Conservation (phyloP, 1,139 yeast genomes). For the Diutina scorzettiae region DNA sequence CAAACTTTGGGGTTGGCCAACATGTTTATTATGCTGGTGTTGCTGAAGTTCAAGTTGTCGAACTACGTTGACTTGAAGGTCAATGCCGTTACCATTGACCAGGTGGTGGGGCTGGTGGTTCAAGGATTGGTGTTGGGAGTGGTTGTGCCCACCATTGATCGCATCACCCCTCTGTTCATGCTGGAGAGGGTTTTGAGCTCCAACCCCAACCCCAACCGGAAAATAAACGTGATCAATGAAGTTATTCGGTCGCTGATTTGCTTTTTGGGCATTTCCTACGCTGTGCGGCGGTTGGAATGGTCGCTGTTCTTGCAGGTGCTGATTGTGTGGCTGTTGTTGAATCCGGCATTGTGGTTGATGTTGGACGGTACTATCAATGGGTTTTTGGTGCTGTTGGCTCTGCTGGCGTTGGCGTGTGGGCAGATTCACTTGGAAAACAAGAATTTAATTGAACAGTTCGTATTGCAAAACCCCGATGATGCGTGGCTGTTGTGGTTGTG, state of each 20-base stretch:
- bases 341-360: conserved; percentile 70
- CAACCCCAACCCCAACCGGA: conserved; percentile 17
- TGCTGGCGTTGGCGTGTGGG: conserved; percentile 18
- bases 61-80: conserved; percentile 16
- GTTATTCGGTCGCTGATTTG: conserved; percentile 54
- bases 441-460: conserved; percentile 6
- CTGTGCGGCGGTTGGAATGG: conserved; percentile 76
- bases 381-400: conserved; percentile 34
- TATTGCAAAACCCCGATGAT: conserved; percentile 6
- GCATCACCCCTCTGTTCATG: conserved; percentile 24
- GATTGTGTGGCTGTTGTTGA: conserved; percentile 60
- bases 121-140: conserved; percentile 57
- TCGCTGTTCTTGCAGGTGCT: conserved; percentile 64
- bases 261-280: conserved; percentile 73
- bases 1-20: conserved; percentile 2
- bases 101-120: conserved; percentile 17
- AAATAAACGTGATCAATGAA: conserved; percentile 24
- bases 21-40: conserved; percentile 18
- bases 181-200: conserved; percentile 15
- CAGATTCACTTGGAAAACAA: conserved; percentile 23
- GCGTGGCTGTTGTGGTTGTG: conserved; percentile 16
- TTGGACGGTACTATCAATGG: conserved; percentile 69
- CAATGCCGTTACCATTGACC: conserved; percentile 16
- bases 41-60: conserved; percentile 14
- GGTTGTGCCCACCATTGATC: conserved; percentile 51